Conservation (phyloP, 345 rosid species). For the Balakata baccata region DNA sequence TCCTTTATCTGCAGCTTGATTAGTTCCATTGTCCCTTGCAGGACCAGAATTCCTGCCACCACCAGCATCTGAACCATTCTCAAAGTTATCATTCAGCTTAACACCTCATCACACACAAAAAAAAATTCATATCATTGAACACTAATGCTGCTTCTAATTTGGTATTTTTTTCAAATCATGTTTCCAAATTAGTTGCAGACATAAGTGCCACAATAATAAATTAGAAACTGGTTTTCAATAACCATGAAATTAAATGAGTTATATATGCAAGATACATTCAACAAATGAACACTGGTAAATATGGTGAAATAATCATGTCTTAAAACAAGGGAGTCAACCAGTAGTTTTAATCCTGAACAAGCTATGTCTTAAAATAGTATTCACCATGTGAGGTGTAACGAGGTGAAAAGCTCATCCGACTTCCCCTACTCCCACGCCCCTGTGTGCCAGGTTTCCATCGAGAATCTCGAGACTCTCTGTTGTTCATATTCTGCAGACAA, state of each 20-base stretch:
- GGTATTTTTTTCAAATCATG: background rate
- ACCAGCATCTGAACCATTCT: constrained; percentile 54
- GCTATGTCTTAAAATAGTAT: constrained; percentile 3
- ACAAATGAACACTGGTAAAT: constrained; percentile 10
- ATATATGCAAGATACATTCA: constrained; percentile 2
- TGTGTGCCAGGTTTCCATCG: constrained; percentile 63
- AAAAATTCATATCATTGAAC: constrained; percentile 5
- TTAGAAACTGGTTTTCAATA: background rate
- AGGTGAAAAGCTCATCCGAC: constrained; percentile 47
- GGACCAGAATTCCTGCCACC: constrained; percentile 47
- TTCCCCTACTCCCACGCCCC: constrained; percentile 61
- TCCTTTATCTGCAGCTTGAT: constrained; percentile 52
- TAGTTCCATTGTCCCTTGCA: constrained; percentile 51
- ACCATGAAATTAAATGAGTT: background rate
- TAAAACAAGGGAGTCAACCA: constrained; percentile 10
- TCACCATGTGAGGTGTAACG: constrained; percentile 61
- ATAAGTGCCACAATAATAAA: background rate
- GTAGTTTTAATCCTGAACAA: constrained; percentile 11
- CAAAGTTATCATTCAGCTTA: constrained; percentile 22
- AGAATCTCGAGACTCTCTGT: constrained; percentile 65
- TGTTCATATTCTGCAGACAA: constrained; percentile 47
- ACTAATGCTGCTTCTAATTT: background rate
- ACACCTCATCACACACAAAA: constrained; percentile 21
- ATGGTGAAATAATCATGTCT: constrained; percentile 11
- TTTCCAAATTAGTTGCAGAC: background rate